These are phyloP conservation scores for Schwanniomyces pseudopolymorphus DNA, from an alignment of 805 yeast species.

Conservation along the genomic window DNA sequence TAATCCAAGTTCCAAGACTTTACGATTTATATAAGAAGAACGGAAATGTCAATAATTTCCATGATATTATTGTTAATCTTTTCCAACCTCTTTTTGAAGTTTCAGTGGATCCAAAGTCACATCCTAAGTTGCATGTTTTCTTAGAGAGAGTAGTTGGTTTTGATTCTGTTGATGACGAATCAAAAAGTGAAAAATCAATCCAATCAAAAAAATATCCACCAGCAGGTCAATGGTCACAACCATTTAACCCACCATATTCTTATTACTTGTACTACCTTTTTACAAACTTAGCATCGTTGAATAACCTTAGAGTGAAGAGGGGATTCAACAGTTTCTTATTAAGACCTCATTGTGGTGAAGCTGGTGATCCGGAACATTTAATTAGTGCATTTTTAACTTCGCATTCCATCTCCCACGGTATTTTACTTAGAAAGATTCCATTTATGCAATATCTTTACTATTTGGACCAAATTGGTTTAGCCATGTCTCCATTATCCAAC, in stretches of 20 bases:
- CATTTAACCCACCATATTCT: constrained; percentile 94
- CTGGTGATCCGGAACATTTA: constrained; percentile 99
- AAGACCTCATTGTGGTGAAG: constrained; percentile 98
- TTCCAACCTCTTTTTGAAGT: constrained; percentile 92
- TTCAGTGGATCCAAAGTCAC: constrained; percentile 74
- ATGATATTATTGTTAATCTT: constrained; percentile 72
- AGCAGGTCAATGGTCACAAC: constrained; percentile 79
- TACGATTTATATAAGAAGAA: constrained; percentile 85
- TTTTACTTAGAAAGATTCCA: constrained; percentile 87
- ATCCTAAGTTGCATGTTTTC: constrained; percentile 89
- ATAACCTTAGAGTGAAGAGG: constrained; percentile 73
- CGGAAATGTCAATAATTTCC: constrained; percentile 68
- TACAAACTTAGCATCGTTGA: constrained; percentile 83
- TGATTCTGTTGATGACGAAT: constrained; percentile 98
- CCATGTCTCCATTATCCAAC: constrained; percentile 97
- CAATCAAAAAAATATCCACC: constrained; percentile 75
- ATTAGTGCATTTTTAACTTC: constrained; percentile 86
- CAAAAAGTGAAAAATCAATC: constrained; percentile 81
- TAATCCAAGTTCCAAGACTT: constrained; percentile 90
- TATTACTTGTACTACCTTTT: constrained; percentile 88
- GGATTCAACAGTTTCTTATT: constrained; percentile 88
- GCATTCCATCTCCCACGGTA: constrained; percentile 95
- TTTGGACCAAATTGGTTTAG: constrained; percentile 92
- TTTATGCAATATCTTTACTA: constrained; percentile 91
- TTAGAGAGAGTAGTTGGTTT: constrained; percentile 94